phyloP scores from a whole-genome alignment of 306 rosid species.

The Potentilla sterilis region DNA sequence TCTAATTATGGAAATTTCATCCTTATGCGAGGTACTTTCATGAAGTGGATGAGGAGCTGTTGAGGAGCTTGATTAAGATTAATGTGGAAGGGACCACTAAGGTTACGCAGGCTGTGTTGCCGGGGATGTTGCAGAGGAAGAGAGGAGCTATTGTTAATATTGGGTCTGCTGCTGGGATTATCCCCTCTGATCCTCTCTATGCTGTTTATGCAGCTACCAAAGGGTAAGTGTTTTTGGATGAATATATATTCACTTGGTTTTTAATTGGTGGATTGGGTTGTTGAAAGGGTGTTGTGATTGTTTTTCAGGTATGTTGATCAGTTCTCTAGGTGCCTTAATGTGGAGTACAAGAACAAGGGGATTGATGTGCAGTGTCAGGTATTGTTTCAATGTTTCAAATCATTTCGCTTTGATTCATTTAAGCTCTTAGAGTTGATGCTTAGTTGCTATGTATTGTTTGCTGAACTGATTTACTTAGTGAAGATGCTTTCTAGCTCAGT shows the following conservation, averaged over 20 bases:
- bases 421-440: neutral
- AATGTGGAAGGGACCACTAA: constrained; percentile 82
- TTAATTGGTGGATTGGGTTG: neutral
- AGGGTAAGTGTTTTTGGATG: constrained; percentile 56
- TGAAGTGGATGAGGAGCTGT: constrained; percentile 77
- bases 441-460: neutral
- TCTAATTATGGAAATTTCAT: constrained; percentile 24
- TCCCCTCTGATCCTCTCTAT: constrained; percentile 94
- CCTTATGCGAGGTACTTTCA: constrained; percentile 91
- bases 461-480: too few relatives aligned
- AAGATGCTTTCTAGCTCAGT: neutral
- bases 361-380: constrained; percentile 99
- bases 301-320: constrained; percentile 84
- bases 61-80: constrained; percentile 69
- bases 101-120: constrained; percentile 82
- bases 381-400: constrained; percentile 29
- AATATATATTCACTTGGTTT: neutral
- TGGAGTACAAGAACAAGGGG: constrained; percentile 92
- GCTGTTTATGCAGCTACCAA: constrained; percentile 95
- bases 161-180: constrained; percentile 88
- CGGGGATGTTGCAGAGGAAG: constrained; percentile 85
- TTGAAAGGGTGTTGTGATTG: constrained; percentile 14
- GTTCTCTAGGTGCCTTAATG: constrained; percentile 85
- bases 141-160: constrained; percentile 88
- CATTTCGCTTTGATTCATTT: neutral